Conservation (phyloP, 352 stramenopile genomes). For the Globisporangium emineosum region DNA sequence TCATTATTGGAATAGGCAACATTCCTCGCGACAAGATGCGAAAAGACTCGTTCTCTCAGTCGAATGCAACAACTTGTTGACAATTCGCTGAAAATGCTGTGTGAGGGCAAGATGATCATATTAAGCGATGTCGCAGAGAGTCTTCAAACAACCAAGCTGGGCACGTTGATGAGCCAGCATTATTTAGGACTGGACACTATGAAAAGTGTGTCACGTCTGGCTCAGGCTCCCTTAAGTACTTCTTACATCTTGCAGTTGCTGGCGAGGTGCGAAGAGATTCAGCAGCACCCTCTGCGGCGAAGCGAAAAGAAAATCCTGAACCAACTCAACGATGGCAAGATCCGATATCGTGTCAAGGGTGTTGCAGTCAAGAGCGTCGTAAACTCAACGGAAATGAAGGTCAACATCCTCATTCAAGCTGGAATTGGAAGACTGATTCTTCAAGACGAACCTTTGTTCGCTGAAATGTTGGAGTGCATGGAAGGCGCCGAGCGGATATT, state of each 20-base stretch:
- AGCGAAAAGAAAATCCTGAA: conserved; percentile 30
- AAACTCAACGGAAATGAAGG: conserved; percentile 24
- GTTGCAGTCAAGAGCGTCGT: conserved; percentile 11
- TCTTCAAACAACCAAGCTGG: conserved; percentile 30
- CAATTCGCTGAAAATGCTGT: conserved; percentile 35
- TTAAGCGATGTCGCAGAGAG: conserved; percentile 21
- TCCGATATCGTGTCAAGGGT: conserved; percentile 16
- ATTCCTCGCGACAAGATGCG: conserved; percentile 12
- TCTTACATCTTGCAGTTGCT: conserved; percentile 22
- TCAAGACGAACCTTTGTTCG: conserved; percentile 15
- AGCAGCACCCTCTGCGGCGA: conserved; percentile 24
- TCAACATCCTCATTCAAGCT: conserved; percentile 37
- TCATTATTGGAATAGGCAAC: conserved; percentile 6
- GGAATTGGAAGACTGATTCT: conserved; percentile 17
- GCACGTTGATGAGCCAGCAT: conserved; percentile 67
- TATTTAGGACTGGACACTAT: conserved; percentile 62
- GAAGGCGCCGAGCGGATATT: conserved; percentile 24
- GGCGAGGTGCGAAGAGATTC: conserved; percentile 26
- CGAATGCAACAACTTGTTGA: conserved; percentile 13
- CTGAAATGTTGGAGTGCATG: conserved; percentile 21
- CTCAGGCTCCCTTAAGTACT: conserved; percentile 7
- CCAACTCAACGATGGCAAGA: conserved; percentile 21
- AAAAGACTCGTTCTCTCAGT: background rate
- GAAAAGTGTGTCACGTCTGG: conserved; percentile 38
- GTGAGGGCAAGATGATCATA: conserved; percentile 25